Percentiles rank a stretch among this genome's conserved stretches.
Evolutionary conservation across 495 filamentous ascomycete species (phyloP).

Genomic region (Penicillium nucicola): DNA sequence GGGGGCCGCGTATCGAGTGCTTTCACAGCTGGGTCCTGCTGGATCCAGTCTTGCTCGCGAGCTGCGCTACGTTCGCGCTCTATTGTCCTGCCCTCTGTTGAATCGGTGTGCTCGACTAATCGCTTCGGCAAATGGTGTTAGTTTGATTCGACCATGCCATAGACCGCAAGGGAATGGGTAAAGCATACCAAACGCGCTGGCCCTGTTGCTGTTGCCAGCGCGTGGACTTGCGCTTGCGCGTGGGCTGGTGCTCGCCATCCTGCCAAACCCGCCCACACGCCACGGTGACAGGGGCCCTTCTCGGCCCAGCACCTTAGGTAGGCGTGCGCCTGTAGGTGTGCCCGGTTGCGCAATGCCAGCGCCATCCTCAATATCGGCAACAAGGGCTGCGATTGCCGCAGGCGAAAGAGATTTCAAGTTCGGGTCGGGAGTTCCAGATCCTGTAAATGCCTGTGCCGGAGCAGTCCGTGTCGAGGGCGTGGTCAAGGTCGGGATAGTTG

Average conservation of each 20-base stretch:
- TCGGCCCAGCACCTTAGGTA: constrained; percentile 42
- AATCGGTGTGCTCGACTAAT: constrained; percentile 58
- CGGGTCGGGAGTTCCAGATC: neutral
- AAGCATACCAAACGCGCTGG: constrained; percentile 33
- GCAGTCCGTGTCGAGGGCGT: constrained; percentile 3
- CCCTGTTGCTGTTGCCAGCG: constrained; percentile 31
- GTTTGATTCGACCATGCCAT: constrained; percentile 16
- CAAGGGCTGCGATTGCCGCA: constrained; percentile 5
- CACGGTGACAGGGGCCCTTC: constrained; percentile 35
- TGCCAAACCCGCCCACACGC: constrained; percentile 4
- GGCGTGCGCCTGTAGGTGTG: constrained; percentile 13
- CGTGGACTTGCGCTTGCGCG: constrained; percentile 20
- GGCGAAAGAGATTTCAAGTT: constrained; percentile 11
- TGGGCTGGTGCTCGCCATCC: neutral
- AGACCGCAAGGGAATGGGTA: neutral
- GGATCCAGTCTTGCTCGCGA: constrained; percentile 29
- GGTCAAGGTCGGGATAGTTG: constrained; percentile 8
- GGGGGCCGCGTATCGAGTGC: constrained; percentile 50
- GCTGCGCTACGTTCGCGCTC: constrained; percentile 32
- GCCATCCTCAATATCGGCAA: constrained; percentile 39
- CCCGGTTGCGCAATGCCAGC: constrained; percentile 29
- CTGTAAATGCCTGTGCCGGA: constrained; percentile 6
- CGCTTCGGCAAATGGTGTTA: constrained; percentile 57
- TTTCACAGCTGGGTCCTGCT: constrained; percentile 9
- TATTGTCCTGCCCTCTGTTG: constrained; percentile 41